Evolutionary conservation across 164 flowering plant species (phyloP), one percentile per base, ranked within the genome.

Genomic region (Magnolia changhungtana): DNA sequence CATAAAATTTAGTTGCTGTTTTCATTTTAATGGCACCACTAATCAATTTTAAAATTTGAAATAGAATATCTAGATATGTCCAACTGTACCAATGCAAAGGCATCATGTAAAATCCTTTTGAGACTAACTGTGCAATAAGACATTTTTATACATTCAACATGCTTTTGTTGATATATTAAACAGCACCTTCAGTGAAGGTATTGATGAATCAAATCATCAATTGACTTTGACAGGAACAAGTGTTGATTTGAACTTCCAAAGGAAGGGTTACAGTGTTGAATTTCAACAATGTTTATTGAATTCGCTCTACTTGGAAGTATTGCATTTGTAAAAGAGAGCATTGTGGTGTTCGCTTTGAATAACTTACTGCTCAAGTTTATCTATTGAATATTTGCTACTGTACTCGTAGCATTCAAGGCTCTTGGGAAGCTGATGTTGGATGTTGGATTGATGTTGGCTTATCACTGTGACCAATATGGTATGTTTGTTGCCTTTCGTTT

Each of bases 391-490:
- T 51, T 52, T 59, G 19, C 71, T 63, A 45, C 76, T 70, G 11
- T 31, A 61, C 14, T 63, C 84, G 83, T 76, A 96, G 99, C 94
- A 78, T 96, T 96, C 73, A 96, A 96, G 90, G 82, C 92, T 78
- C 95, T 96, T 80, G 98, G 98, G 66, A 92, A 89, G 89, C 87
- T 94, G 85, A 92, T 96, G 71, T 80, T 88, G 76, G 96, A 92
- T 83, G 92, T 96, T 74, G 98, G 99, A 37, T 77, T 91, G 83
- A 79, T 92, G 89, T 75, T 94, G 87, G 98, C 99, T 29, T 86
- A 87, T 86, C 99, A 94, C 77, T 96, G 99, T 75, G 99, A 96
- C 81, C 84, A 58, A 82, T 96, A 92, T 78, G 98, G 99, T 96
- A 89, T 29, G 71, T 70, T 65, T 51, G 51, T 51, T 24, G 20